Conservation (phyloP, 1,284 basidiomycete species). For the Stygiomarasmius scandens region DNA sequence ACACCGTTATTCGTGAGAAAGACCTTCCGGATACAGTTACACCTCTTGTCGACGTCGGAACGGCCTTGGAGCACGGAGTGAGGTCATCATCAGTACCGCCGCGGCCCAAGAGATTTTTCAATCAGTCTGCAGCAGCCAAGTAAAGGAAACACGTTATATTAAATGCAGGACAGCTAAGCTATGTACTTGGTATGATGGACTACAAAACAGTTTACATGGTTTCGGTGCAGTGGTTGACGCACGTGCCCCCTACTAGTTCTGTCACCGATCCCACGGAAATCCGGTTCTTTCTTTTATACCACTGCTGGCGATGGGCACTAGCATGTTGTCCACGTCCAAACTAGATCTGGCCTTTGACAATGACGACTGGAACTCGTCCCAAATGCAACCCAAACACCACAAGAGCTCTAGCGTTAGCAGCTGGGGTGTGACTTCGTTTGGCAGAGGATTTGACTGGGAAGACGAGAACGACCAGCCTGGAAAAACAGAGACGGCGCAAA, state of each 20-base stretch:
- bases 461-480: slow-evolving; percentile 36
- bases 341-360: slow-evolving; percentile 66
- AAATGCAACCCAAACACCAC: slow-evolving; percentile 52
- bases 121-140: too few relatives aligned
- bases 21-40: too few relatives aligned
- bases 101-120: too few relatives aligned
- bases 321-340: slow-evolving; percentile 57
- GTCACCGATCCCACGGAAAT: background rate
- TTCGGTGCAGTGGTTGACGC: background rate
- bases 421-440: slow-evolving; percentile 82
- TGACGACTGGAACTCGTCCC: slow-evolving; percentile 63
- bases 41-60: too few relatives aligned
- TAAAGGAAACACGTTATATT: too few relatives aligned
- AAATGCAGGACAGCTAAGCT: too few relatives aligned
- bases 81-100: too few relatives aligned
- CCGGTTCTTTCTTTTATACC: slow-evolving; percentile 14
- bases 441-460: slow-evolving; percentile 79
- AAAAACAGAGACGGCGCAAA: slow-evolving; percentile 5
- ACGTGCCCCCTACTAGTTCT: background rate
- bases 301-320: background rate
- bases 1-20: too few relatives aligned
- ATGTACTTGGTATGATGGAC: too few relatives aligned
- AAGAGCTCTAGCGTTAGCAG: slow-evolving; percentile 69
- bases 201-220: background rate
- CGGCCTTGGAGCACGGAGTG: too few relatives aligned